Percentiles rank a stretch among this genome's conserved stretches.
These are phyloP conservation scores for Infundibulicybe gibba DNA, from an alignment of 768 basidiomycete genomes.

Conservation along the genomic window DNA sequence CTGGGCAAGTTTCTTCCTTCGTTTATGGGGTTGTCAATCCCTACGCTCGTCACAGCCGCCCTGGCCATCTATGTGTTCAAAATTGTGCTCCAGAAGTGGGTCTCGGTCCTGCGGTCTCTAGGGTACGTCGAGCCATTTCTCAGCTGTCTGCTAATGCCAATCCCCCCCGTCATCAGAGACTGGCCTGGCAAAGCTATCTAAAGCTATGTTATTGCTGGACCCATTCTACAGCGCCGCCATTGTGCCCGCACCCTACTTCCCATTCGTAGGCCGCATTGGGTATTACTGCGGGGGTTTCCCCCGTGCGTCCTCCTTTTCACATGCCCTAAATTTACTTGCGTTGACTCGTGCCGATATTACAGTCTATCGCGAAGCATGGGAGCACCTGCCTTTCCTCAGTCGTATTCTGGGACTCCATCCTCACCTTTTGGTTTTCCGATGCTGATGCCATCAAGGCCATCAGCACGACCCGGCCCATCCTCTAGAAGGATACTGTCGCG, in stretches of 20 bases:
- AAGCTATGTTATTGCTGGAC: slow-evolving; percentile 17
- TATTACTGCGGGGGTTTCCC: slow-evolving; percentile 29
- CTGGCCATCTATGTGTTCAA: too few relatives aligned
- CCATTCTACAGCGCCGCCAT: slow-evolving; percentile 25
- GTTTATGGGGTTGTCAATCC: too few relatives aligned
- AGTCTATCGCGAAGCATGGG: slow-evolving; percentile 36
- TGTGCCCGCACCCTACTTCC: slow-evolving; percentile 25
- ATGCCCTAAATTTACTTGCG: too few relatives aligned
- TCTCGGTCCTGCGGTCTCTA: too few relatives aligned
- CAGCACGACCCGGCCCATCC: slow-evolving; percentile 26
- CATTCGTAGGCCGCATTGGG: slow-evolving; percentile 27
- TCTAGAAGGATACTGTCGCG: slow-evolving; percentile 34
- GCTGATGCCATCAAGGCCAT: slow-evolving; percentile 36
- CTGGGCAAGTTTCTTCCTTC: too few relatives aligned
- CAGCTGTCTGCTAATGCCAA: too few relatives aligned
- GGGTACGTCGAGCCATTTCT: too few relatives aligned
- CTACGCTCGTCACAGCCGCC: too few relatives aligned
- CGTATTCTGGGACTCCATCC: slow-evolving; percentile 21
- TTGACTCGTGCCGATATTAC: neutral
- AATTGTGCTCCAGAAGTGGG: too few relatives aligned
- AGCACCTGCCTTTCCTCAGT: slow-evolving; percentile 37
- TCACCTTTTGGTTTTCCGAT: slow-evolving; percentile 39
- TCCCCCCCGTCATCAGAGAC: slow-evolving; percentile 1
- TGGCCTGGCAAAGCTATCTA: slow-evolving; percentile 13
- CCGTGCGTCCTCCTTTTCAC: slow-evolving; percentile 18